Base-by-base conservation (phyloP, 139 green algal genomes). In the Chlorella sp. region DNA sequence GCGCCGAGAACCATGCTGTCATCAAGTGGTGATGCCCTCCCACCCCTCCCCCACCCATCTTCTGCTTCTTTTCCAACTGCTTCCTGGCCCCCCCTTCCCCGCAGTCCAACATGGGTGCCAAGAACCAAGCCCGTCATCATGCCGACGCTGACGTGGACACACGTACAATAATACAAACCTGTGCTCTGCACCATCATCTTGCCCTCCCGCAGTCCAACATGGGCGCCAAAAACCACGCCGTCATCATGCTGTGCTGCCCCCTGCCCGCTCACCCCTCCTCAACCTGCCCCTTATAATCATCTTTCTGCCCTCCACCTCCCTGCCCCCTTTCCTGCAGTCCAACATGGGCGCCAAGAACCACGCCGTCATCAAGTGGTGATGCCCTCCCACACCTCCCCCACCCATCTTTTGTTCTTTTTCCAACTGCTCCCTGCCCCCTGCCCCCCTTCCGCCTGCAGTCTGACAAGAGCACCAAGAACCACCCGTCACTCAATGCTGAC, bases 331-430 rank as follows among this genome's bases (percentile, higher is more conserved):
- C n/a, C 53, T 21, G 86, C 96, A 98, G 93, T 92, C 92, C 85
- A 99, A 99, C 93, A 95, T 97, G 93, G 97, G 98, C 21, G 98
- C 98, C 40, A 99, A 99, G 94, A 99, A 99, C 93, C 98, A 99
- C 81, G 97, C 96, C 11, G 95, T 99, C 32, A 91, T 99, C 30
- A 89, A 99, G 95, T n/a, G n/a, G n/a, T n/a, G n/a, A n/a, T n/a
- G n/a, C n/a, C n/a, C 75, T 40, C 30, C 77, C 26, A 21, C 28
- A 39, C 30, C 2, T 11, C 12, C 14, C 3, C 71, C 71, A 19
- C 28, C 39, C 71, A 2, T 37, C 71, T 78, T 28, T 2, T 37
- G 28, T 39, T 36, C 26, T 1, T 2, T 82, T 57, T 5, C 5
- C 48, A 57, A n/a, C 48, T 57, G n/a, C n/a, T n/a, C n/a, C n/a